These are phyloP conservation scores for Gastroboletus turbinatus DNA, from an alignment of 1,284 basidiomycete genomes.

Conservation along the genomic window DNA sequence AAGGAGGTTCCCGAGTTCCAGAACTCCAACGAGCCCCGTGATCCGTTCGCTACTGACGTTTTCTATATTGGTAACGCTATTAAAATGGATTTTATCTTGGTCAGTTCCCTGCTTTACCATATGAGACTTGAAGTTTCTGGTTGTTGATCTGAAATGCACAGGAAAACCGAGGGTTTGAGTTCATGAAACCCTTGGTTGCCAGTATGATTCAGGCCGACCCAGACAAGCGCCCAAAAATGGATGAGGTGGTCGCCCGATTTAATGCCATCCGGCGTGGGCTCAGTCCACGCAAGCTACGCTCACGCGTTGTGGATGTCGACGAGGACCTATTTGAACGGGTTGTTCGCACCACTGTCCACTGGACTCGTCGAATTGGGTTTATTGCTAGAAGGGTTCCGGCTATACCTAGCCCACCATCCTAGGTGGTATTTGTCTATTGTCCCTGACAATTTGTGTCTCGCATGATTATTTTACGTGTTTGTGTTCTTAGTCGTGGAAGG, in stretches of 20 bases:
- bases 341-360: conserved; percentile 8
- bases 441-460: not conserved
- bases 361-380: conserved; percentile 20
- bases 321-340: conserved; percentile 8
- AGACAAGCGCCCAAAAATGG: conserved; percentile 34
- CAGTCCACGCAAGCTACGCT: conserved; percentile 28
- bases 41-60: conserved; percentile 35
- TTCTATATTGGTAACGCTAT: conserved; percentile 32
- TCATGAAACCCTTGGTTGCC: conserved; percentile 32
- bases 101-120: not conserved
- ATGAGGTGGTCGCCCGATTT: conserved; percentile 34
- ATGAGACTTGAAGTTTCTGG: not conserved
- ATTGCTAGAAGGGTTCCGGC: conserved; percentile 2
- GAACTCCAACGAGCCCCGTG: conserved; percentile 13
- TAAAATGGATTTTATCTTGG: conserved; percentile 16
- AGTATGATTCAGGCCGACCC: conserved; percentile 37
- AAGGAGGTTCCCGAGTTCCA: conserved; percentile 37
- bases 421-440: not conserved
- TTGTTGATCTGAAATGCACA: not conserved
- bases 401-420: conserved; percentile 5
- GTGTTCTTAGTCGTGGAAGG: not conserved
- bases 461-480: not conserved
- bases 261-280: conserved; percentile 24
- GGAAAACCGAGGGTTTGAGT: conserved; percentile 29
- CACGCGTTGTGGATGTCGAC: conserved; percentile 8